Percentiles rank a stretch among this genome's conserved stretches.
phyloP scores from a whole-genome alignment of 805 yeast genomes.

The Cyberlindnera japonica region DNA sequence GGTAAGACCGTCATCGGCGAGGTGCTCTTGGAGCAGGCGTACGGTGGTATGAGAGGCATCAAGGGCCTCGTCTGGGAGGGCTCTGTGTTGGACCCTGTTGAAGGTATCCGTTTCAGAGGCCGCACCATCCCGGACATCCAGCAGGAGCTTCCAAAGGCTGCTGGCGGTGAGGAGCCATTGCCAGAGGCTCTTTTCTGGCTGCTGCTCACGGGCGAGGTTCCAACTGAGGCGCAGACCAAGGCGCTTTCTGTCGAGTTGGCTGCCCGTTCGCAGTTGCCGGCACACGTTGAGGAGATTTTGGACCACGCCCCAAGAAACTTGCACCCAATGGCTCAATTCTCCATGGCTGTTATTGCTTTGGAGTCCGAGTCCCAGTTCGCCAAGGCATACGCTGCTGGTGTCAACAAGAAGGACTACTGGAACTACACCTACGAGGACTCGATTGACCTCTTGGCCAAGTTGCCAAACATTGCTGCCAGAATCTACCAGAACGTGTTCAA shows the following conservation, averaged over 20 bases:
- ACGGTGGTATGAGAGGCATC: conserved; percentile 91
- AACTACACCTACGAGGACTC: conserved; percentile 78
- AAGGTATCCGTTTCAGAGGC: conserved; percentile 86
- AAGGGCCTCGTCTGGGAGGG: conserved; percentile 88
- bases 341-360: conserved; percentile 76
- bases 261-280: conserved; percentile 73
- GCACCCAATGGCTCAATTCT: conserved; percentile 90
- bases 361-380: conserved; percentile 83
- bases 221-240: conserved; percentile 65
- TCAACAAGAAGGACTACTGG: conserved; percentile 81
- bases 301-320: conserved; percentile 71
- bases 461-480: conserved; percentile 77
- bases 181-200: conserved; percentile 87
- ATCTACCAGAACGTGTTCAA: conserved; percentile 82
- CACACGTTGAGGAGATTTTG: conserved; percentile 67
- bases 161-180: conserved; percentile 59
- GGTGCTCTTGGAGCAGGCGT: conserved; percentile 73
- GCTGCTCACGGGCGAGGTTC: conserved; percentile 77
- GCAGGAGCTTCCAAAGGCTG: conserved; percentile 69
- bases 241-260: conserved; percentile 74
- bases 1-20: conserved; percentile 75
- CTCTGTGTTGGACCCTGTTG: conserved; percentile 77
- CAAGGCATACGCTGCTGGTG: conserved; percentile 82
- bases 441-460: conserved; percentile 73
- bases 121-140: conserved; percentile 77